Percentiles rank a stretch among this genome's conserved stretches.
Conservation (phyloP, 2,329 filamentous ascomycete genomes). For the Aspergillus phoenicis region DNA sequence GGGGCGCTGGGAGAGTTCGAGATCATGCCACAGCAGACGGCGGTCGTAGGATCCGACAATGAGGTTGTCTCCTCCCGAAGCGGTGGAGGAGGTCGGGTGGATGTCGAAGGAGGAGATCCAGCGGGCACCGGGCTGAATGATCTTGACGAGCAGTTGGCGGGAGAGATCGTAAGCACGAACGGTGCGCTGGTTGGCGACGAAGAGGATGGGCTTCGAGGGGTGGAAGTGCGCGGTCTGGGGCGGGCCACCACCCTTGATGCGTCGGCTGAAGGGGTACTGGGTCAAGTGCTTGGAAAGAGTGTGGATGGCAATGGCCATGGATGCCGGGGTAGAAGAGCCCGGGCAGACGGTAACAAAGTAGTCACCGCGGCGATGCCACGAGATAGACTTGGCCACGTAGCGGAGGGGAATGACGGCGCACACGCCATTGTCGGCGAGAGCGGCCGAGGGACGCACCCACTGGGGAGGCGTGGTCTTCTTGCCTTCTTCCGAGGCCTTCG, state of each 20-base stretch:
- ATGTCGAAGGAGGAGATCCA: conserved; percentile 95
- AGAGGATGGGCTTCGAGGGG: conserved; percentile 87
- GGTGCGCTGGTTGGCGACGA: conserved; percentile 90
- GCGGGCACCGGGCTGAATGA: conserved; percentile 86
- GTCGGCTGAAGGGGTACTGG: conserved; percentile 84
- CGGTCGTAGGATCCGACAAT: conserved; percentile 95
- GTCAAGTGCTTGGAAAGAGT: conserved; percentile 93
- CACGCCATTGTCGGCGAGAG: conserved; percentile 74
- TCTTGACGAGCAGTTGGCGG: conserved; percentile 87
- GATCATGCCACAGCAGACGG: conserved; percentile 91
- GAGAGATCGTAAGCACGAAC: conserved; percentile 94
- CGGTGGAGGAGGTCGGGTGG: conserved; percentile 84
- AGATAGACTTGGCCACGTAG: conserved; percentile 80
- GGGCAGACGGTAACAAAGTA: conserved; percentile 93
- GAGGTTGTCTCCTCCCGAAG: conserved; percentile 88
- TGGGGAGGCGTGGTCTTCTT: conserved; percentile 76
- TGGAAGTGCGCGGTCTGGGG: conserved; percentile 93
- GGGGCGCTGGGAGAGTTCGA: conserved; percentile 84
- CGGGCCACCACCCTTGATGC: conserved; percentile 69
- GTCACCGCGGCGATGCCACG: conserved; percentile 92
- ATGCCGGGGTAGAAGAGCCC: conserved; percentile 50
- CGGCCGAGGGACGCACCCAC: conserved; percentile 77
- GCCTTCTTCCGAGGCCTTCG: conserved; percentile 53
- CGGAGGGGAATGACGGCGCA: conserved; percentile 79
- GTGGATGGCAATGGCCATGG: conserved; percentile 81